Base-by-base conservation (phyloP, 768 basidiomycete species). In the Suillus luteus region DNA sequence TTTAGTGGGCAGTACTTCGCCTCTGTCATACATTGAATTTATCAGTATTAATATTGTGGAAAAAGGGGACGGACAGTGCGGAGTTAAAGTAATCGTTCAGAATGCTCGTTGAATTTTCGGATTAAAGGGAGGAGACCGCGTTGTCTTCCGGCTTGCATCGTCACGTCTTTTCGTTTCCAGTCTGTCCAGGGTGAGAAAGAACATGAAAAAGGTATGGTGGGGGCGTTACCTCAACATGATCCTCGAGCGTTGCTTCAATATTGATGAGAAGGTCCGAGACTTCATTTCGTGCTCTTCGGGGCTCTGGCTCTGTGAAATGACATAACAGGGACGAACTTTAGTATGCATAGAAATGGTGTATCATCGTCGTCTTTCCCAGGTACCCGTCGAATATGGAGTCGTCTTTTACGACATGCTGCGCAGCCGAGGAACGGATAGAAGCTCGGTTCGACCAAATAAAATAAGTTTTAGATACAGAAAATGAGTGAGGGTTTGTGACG, bases 41-140 rank as follows among this genome's bases (percentile, higher is more conserved):
- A 37, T 62, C n/a, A 49, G 48, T 22, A 12, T 46, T 1, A 3
- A n/a, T 46, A 11, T n/a, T 1, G 33, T 12, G 48, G 61, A 41
- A 19, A 38, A 40, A 54, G 68, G 75, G 3, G n/a, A 72, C 80
- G 68, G 71, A 91, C 92, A 93, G 70, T 5, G 91, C 89, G 51
- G 92, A 88, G 63, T 91, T 89, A 15, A 0, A 99, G 79, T 11
- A 98, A 79, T 67, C 95, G 80, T 68, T 96, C 94, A 0, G 95
- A 97, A 75, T 99, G 97, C 71, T 98, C 95, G 70, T 99, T 99
- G 78, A 99, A 99, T 73, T 96, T 92, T 58, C 96, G 85, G 67
- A 99, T 99, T 54, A 99, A 82, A 0, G 97, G 97, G 27, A 99
- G 77, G 14, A 92, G 91, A 41, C 89, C 90, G 57, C 88, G 83